A percentile compares a stretch with the other conserved stretches of the same genome.
These are phyloP conservation scores for Trichoderma asperellum DNA, from an alignment of 2,329 filamentous ascomycete genomes.

Conservation along the genomic window DNA sequence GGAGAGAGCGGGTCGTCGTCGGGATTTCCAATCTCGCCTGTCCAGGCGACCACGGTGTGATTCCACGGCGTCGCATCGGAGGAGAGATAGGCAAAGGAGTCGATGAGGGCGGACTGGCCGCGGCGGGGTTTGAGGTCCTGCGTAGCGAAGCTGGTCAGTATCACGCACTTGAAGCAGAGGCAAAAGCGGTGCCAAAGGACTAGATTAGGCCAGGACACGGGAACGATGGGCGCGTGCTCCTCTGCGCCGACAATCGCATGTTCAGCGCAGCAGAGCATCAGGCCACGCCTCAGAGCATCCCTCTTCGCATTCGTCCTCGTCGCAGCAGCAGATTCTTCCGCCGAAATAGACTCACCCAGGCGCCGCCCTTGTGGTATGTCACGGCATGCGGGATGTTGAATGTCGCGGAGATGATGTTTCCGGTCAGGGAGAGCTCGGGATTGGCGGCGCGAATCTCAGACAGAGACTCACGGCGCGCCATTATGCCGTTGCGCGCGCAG, in stretches of 20 bases:
- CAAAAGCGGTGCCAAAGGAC: neutral
- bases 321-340: neutral
- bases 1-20: slow-evolving; percentile 49
- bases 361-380: slow-evolving; percentile 60
- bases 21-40: slow-evolving; percentile 74
- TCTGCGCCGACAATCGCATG: neutral
- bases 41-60: slow-evolving; percentile 93
- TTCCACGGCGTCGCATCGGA: slow-evolving; percentile 86
- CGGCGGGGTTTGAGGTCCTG: slow-evolving; percentile 77
- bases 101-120: slow-evolving; percentile 89
- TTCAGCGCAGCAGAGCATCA: neutral
- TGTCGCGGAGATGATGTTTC: slow-evolving; percentile 69
- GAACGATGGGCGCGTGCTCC: neutral
- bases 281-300: neutral
- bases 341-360: slow-evolving; percentile 58
- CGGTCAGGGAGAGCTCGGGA: slow-evolving; percentile 61
- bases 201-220: neutral
- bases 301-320: neutral
- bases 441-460: slow-evolving; percentile 59
- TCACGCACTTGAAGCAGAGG: neutral
- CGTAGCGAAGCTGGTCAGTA: neutral
- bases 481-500: slow-evolving; percentile 37
- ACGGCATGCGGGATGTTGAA: slow-evolving; percentile 66
- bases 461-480: slow-evolving; percentile 56
- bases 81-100: slow-evolving; percentile 85